Conservation (phyloP, 2,329 filamentous ascomycete species). For the Chaetomiaceae sp. region DNA sequence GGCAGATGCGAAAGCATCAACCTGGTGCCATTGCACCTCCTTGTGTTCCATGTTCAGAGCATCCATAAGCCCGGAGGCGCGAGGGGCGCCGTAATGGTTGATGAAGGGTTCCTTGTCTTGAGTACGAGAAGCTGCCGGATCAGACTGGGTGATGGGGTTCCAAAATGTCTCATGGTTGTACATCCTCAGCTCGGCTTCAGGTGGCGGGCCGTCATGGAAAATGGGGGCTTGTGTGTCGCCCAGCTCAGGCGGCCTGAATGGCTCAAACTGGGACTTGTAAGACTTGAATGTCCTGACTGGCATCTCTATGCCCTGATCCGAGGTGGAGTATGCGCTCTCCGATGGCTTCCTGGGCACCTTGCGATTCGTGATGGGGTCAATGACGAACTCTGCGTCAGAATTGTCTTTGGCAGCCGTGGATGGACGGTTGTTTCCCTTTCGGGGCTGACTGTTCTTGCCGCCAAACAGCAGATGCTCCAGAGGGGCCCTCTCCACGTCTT, state of each 20-base stretch:
- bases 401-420: neutral
- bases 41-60: constrained; percentile 20
- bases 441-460: constrained; percentile 9
- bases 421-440: neutral
- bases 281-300: constrained; percentile 31
- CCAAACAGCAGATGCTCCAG: constrained; percentile 41
- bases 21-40: constrained; percentile 23
- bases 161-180: constrained; percentile 31
- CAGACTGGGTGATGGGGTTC: neutral
- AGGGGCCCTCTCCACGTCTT: constrained; percentile 42
- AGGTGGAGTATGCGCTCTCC: constrained; percentile 14
- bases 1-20: constrained; percentile 15
- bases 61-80: constrained; percentile 13
- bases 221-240: constrained; percentile 24
- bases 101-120: neutral
- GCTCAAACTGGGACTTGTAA: constrained; percentile 34
- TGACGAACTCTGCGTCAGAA: constrained; percentile 35
- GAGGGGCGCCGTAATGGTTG: constrained; percentile 13
- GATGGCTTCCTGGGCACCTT: constrained; percentile 32
- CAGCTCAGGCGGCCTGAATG: constrained; percentile 21
- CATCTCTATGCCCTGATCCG: constrained; percentile 22
- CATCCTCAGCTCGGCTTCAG: constrained; percentile 33
- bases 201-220: constrained; percentile 33
- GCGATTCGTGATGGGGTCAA: constrained; percentile 58
- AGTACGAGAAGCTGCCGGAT: neutral